Evolutionary conservation across 2,329 filamentous ascomycete genomes (phyloP), one percentile per base, ranked within the genome.

Genomic region (Ophidiomyces ophidiicola): DNA sequence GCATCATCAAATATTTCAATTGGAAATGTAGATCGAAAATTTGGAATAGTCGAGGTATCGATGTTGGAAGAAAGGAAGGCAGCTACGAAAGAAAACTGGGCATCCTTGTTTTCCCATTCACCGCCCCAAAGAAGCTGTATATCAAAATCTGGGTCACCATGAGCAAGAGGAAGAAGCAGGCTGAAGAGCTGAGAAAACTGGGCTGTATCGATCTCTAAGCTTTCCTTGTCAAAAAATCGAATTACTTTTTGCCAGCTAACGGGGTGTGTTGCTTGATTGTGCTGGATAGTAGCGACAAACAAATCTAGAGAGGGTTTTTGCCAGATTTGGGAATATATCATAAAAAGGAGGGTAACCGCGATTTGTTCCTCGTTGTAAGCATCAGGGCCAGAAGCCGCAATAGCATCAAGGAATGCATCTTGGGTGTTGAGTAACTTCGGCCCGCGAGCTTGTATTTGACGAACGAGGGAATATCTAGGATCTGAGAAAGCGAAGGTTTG

Each of bases 101-200:
- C 84, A 46, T 93, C 78, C 10, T 81, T 74, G 49, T 92, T 76
- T 46, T 80, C 76, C 88, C 92, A 98, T 45, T 75, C 52, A 5
- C 87, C 87, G 43, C 87, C 87, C 87, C 90, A 96, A 15, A 98
- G 67, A 26, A 71, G 72, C 57, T 94, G 86, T 31, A 98, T 80
- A 55, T 94, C 84, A 50, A 96, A 77, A 18, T 67, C 66, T 11
- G 71, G 64, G 33, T 74, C 66, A 6, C 73, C 70, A 21, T 64
- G 59, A 2, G 86, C 82, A 39, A 90, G 68, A 1, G 80, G 78
- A 11, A 86, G 64, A 19, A 98, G 65, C 3, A 83, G 81, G 40
- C 81, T 74, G 63, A 90, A 94, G 3, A 98, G 67, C 8, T 73
- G 72, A 28, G 90, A 63, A 48, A 98, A 94, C 48, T 94, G 87